Evolutionary conservation across 495 filamentous ascomycete genomes (phyloP).

Genomic region (Penicillium salamii): DNA sequence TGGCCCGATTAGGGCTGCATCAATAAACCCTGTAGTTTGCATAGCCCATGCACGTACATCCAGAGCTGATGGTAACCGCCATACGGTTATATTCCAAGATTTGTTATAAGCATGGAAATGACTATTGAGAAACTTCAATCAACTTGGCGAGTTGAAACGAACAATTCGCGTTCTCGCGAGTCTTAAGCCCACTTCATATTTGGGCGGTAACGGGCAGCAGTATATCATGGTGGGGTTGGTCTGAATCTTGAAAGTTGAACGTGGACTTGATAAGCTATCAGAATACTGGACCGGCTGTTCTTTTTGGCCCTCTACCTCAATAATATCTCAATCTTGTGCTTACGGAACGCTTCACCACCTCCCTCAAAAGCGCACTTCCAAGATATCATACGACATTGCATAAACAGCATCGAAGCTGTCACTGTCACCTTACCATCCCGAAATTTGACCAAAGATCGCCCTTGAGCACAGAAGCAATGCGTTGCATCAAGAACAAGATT

Average conservation of each 20-base stretch:
- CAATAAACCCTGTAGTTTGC: too few relatives aligned
- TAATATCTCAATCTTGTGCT: neutral
- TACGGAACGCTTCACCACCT: too few relatives aligned
- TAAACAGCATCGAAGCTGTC: neutral
- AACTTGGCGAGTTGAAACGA: too few relatives aligned
- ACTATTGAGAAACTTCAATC: neutral
- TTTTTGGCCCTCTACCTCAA: neutral
- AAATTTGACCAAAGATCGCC: neutral
- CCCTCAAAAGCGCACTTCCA: neutral
- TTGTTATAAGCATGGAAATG: too few relatives aligned
- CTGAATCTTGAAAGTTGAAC: neutral
- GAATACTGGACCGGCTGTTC: neutral
- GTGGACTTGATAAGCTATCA: neutral
- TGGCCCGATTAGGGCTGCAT: too few relatives aligned
- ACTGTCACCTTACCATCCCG: neutral
- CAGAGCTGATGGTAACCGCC: too few relatives aligned
- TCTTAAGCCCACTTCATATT: too few relatives aligned
- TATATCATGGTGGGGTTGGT: constrained; percentile 17
- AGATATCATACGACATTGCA: neutral
- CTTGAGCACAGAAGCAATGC: constrained; percentile 46
- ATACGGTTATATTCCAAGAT: too few relatives aligned
- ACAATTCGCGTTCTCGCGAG: too few relatives aligned
- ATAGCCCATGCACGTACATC: too few relatives aligned
- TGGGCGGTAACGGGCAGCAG: constrained; percentile 14
- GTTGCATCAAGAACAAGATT: constrained; percentile 69